Conservation (phyloP, 2,329 filamentous ascomycete genomes). For the Phyllosticta citrichinensis region DNA sequence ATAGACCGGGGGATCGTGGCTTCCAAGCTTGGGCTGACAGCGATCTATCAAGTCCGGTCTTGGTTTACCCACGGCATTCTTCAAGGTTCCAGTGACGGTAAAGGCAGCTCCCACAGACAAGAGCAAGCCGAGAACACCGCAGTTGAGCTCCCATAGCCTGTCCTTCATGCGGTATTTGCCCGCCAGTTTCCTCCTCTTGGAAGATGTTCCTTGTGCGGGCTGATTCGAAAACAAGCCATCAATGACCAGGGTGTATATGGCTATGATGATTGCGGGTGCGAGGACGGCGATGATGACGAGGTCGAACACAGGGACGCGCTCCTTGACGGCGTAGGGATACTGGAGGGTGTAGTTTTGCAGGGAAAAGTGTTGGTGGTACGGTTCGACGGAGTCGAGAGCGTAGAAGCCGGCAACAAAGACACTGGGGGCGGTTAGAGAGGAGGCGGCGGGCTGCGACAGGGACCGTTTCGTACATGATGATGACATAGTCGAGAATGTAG, state of each 20-base stretch:
- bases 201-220: conserved; percentile 20
- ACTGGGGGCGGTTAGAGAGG: conserved; percentile 26
- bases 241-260: conserved; percentile 46
- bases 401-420: conserved; percentile 42
- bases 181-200: conserved; percentile 25
- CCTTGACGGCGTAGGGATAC: conserved; percentile 47
- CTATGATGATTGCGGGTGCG: conserved; percentile 43
- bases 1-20: conserved; percentile 25
- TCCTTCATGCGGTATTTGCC: conserved; percentile 44
- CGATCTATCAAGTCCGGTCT: conserved; percentile 49
- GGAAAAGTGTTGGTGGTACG: conserved; percentile 49
- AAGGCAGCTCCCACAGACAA: conserved; percentile 46
- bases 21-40: conserved; percentile 32
- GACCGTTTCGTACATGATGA: conserved; percentile 41
- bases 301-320: conserved; percentile 42
- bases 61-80: conserved; percentile 51
- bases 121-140: conserved; percentile 47
- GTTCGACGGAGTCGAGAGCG: conserved; percentile 43
- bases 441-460: background rate
- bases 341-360: conserved; percentile 47
- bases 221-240: conserved; percentile 49
- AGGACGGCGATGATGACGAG: conserved; percentile 41
- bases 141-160: conserved; percentile 53
- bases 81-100: conserved; percentile 46
- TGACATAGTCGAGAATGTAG: conserved; percentile 50